Evolutionary conservation across 352 stramenopile genomes (phyloP).

Genomic region (Pilasporangium apinafurcum): DNA sequence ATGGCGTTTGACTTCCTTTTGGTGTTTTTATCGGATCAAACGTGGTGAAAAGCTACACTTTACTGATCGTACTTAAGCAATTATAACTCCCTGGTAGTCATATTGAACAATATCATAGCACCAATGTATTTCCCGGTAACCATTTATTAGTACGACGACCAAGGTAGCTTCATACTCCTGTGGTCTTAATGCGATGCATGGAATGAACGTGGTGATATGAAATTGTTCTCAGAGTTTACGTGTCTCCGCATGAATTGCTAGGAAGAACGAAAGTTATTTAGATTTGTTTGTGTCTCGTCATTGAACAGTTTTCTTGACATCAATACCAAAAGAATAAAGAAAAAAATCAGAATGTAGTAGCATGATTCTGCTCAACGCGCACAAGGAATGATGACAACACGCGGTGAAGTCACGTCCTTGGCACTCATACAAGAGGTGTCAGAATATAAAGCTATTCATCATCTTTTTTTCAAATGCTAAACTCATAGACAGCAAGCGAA

Average conservation of each 20-base stretch:
- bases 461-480: slow-evolving; percentile 24
- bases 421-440: slow-evolving; percentile 90
- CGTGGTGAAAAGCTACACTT: too few species aligned
- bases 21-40: too few species aligned
- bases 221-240: slow-evolving; percentile 49
- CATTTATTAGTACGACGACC: too few species aligned
- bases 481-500: slow-evolving; percentile 4
- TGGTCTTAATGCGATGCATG: too few species aligned
- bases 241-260: slow-evolving; percentile 61
- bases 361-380: slow-evolving; percentile 80
- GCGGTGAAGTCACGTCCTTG: slow-evolving; percentile 43
- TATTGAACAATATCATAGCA: too few species aligned
- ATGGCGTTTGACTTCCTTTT: too few species aligned
- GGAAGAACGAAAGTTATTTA: slow-evolving; percentile 90
- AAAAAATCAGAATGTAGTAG: slow-evolving; percentile 53
- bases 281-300: slow-evolving; percentile 65
- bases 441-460: slow-evolving; percentile 89
- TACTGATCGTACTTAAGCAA: too few species aligned
- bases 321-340: not conserved
- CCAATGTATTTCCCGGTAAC: too few species aligned
- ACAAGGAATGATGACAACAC: slow-evolving; percentile 31
- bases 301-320: slow-evolving; percentile 15
- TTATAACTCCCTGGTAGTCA: too few species aligned
- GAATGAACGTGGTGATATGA: too few species aligned
- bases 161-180: too few species aligned